Percentiles rank a stretch among this genome's conserved stretches.
phyloP scores from a whole-genome alignment of 805 yeast species.

The Candida ipomoeae region DNA sequence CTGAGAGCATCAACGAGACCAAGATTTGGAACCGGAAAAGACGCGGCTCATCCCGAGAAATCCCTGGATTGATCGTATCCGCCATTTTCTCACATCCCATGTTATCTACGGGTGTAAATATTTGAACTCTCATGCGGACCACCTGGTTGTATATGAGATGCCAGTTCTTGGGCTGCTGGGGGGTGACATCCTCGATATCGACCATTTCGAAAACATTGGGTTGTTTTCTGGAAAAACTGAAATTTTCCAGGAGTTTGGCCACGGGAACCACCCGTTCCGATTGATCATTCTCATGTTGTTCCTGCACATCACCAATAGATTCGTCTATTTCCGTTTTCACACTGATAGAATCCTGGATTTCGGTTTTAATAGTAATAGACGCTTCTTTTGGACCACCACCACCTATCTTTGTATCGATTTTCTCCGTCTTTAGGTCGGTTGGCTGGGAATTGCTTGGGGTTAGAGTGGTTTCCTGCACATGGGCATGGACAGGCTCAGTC shows the following conservation, averaged over 20 bases:
- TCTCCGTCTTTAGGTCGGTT: too few species aligned
- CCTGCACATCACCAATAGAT: background rate
- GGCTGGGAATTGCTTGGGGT: too few species aligned
- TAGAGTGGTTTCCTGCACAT: too few species aligned
- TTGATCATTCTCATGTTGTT: background rate
- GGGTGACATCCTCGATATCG: slow-evolving; percentile 5
- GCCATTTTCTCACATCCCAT: slow-evolving; percentile 77
- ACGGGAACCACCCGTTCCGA: background rate
- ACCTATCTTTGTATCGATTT: too few species aligned
- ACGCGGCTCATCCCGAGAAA: slow-evolving; percentile 31
- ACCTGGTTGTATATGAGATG: slow-evolving; percentile 54
- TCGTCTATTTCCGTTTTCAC: background rate
- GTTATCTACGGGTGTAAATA: slow-evolving; percentile 81
- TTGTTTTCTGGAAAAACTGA: slow-evolving; percentile 1
- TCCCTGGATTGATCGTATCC: slow-evolving; percentile 34
- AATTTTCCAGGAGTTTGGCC: slow-evolving; percentile 2
- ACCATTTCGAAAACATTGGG: slow-evolving; percentile 14
- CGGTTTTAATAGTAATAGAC: too few species aligned
- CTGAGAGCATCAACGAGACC: slow-evolving; percentile 77
- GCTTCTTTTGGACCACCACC: too few species aligned
- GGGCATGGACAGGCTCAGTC: background rate
- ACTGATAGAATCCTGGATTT: too few species aligned
- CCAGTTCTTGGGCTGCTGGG: slow-evolving; percentile 37
- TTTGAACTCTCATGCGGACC: slow-evolving; percentile 59
- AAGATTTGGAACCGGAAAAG: slow-evolving; percentile 66